Base-by-base conservation (phyloP, 129 eudicot species). In the Lonicera japonica region DNA sequence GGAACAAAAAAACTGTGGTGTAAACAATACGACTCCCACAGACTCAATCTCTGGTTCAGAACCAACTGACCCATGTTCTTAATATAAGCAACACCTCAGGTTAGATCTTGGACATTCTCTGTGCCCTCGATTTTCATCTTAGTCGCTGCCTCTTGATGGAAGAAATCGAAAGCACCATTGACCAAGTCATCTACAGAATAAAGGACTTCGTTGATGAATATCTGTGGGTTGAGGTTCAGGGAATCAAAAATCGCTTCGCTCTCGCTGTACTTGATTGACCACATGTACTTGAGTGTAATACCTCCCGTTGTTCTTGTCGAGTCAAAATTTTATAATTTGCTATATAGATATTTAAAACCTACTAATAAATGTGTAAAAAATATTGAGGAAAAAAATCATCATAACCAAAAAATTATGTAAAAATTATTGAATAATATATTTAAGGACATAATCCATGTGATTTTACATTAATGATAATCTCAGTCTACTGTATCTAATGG, bases 11-110 rank as follows among this genome's bases (percentile, higher is more conserved):
- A 91, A 73, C 86, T 69, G 50, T 70, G 79, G 29, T 61, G 76
- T 40, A 84, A 77, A 56, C 94, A 91, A 45, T 87, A 91, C 68
- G 82, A 73, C 80, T 87, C 98, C 97, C 98, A 91, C 77, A 65
- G 61, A 29, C 65, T 62, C 73, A 91, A 23, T 51, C 88, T 76
- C 71, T 75, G 70, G 66, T 87, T 76, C 63, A 87, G 65, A 0
- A 79, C 70, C 40, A 72, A 70, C 51, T 75, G 86, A 40, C 86
- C 66, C 73, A 61, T 69, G 46, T 74, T 46, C 70, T 60, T 66
- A 50, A 91, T 43, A 29, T 45, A 61, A 53, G 72, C 68, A 66
- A 82, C 79, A 63, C 98, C 98, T 80, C 77, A 65, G 59, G 59
- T 70, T 38, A 90, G 76, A 20, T 86, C 87, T 2, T 78, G 74